Evolutionary conservation across 345 rosid species (phyloP), one percentile per base, ranked within the genome.

Genomic region (Turritis glabra): DNA sequence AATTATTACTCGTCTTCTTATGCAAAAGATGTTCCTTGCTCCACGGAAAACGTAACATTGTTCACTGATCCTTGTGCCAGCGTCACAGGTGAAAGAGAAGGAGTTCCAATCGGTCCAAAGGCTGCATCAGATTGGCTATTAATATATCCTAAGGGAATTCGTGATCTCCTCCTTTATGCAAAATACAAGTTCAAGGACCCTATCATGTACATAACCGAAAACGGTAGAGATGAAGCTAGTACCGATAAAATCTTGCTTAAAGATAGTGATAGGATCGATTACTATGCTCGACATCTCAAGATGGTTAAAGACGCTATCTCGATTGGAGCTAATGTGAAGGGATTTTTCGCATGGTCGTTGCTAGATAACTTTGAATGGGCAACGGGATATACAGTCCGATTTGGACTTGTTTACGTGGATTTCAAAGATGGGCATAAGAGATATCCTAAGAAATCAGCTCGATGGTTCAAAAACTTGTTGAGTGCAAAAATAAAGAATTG

Each of bases 151-250:
- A 58, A 58, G 14, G 64, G 64, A 3, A 58, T 58, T 2, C 44
- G 64, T 58, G 64, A 58, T 12, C 27, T 33, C 2, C 2, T 58
- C 2, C 64, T 58, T 1, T 58, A 19, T 58, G 44, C 44, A 18
- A 58, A 58, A 19, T 58, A 58, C 44, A 58, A 58, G 64, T 58
- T 58, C 1, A 58, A 58, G 15, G 64, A 58, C 1, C 64, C 44
- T 0, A 1, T 58, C 3, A 58, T 58, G 5, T 58, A 58, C n/a
- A 35, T 58, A 33, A 58, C 64, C 0, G 64, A 58, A 4, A 58
- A 58, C 7, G 64, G 64, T 0, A 58, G 64, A 35, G 64, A 35
- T 58, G 64, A 58, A 33, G 44, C 44, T 12, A 58, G 10, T 33
- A 58, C 44, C 0, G 64, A 46, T 33, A 8, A 35, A 35, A 7